Evolutionary conservation across 2,329 filamentous ascomycete species (phyloP), one percentile per base, ranked within the genome.

Genomic region (Colletotrichum tofieldiae): DNA sequence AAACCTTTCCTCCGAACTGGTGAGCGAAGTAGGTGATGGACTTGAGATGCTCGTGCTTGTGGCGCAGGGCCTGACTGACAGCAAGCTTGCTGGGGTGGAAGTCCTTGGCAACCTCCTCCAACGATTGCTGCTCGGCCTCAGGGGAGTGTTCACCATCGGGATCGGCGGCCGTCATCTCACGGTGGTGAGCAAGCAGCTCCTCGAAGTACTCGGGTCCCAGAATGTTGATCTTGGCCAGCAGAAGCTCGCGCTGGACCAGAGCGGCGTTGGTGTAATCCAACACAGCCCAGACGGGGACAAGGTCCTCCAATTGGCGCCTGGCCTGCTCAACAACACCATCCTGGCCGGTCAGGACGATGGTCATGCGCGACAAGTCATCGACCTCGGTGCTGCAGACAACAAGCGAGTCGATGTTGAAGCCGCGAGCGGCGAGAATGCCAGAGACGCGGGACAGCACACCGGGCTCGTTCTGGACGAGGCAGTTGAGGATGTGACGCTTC

Each of bases 351-450:
- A 99, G 89, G 76, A 99, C 96, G 79, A 99, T 98, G 69, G 96
- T 99, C 96, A 99, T 99, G 80, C 96, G 95, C 43, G 94, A 98
- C 65, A 99, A 88, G 79, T 99, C 96, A 78, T 96, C 94, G 35
- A 99, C 95, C 84, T 99, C 96, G 74, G 96, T 99, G 84, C 94
- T 96, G 87, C 96, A 99, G 73, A 99, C 96, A 67, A 99, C 96
- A 75, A 99, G 88, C 66, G 94, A 97, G 88, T 99, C 96, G 79
- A 99, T 99, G 87, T 99, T 99, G 91, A 99, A 99, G 76, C 96
- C 96, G 71, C 96, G 91, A 54, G 96, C 96, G 16, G 96, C 96
- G 43, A 99, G 88, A 80, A 99, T 98, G 67, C 96, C 96, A 1
- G 96, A 98, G 12, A 99, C 94, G 73, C 96, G 95, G 64, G 96